phyloP scores from a whole-genome alignment of 169 alveolate species.

The Toxoplasma gondii region DNA sequence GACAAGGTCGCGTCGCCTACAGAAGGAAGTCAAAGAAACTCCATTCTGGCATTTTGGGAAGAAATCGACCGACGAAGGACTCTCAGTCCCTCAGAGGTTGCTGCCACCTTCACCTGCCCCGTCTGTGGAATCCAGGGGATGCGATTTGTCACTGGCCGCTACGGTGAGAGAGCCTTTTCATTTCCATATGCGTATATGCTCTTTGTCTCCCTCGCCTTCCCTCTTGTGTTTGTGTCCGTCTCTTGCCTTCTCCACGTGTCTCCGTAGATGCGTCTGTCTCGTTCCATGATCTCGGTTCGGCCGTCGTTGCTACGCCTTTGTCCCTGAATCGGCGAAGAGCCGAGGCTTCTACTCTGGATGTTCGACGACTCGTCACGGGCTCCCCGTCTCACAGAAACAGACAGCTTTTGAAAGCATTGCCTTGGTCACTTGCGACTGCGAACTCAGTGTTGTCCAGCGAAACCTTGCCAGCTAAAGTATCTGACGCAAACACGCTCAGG shows the following conservation, averaged over 20 bases:
- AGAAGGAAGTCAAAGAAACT: neutral
- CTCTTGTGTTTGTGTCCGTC: neutral
- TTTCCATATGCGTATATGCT: neutral
- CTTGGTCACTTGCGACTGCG: too few relatives aligned
- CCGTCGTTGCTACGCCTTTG: too few relatives aligned
- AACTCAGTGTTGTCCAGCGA: too few relatives aligned
- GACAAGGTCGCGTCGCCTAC: too few relatives aligned
- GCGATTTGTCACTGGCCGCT: conserved; percentile 59
- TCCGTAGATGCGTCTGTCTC: neutral
- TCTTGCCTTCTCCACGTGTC: neutral
- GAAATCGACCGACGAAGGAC: conserved; percentile 50
- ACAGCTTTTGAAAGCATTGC: too few relatives aligned
- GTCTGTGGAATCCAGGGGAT: conserved; percentile 37
- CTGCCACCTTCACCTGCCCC: conserved; percentile 61
- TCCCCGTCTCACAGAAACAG: too few relatives aligned
- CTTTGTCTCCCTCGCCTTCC: too few relatives aligned
- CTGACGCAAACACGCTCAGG: too few relatives aligned
- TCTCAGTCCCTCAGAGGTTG: conserved; percentile 51
- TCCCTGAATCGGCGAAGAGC: too few relatives aligned
- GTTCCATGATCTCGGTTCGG: neutral
- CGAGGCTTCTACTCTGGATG: too few relatives aligned
- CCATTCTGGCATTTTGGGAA: conserved; percentile 30
- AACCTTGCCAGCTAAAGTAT: too few relatives aligned
- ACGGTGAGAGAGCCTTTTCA: conserved; percentile 4
- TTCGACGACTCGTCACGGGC: too few relatives aligned